Conservation (phyloP, 1,284 basidiomycete genomes). For the Xerocomus minutiporus region DNA sequence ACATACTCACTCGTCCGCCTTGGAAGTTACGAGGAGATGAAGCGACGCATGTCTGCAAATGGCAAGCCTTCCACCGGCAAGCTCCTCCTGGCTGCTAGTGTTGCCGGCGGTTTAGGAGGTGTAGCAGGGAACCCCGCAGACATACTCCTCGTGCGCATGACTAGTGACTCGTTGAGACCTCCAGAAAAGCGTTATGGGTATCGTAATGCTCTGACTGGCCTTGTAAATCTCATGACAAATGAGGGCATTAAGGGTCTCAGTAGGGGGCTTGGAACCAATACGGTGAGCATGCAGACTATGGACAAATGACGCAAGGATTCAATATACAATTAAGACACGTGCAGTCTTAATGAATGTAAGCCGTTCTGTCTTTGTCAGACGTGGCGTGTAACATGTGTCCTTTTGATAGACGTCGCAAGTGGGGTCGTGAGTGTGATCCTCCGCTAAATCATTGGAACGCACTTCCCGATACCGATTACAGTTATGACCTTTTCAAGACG, state of each 20-base stretch:
- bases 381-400: conserved; percentile 9
- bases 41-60: conserved; percentile 47
- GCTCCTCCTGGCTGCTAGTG: conserved; percentile 60
- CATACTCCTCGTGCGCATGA: conserved; percentile 83
- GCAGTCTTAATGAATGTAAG: conserved; percentile 84
- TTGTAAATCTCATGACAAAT: conserved; percentile 57
- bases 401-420: conserved; percentile 69
- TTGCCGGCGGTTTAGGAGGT: conserved; percentile 77
- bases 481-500: conserved; percentile 86
- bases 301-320: background rate
- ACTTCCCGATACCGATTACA: conserved; percentile 29
- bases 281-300: conserved; percentile 41
- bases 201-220: conserved; percentile 68
- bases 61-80: conserved; percentile 48
- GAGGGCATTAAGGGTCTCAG: conserved; percentile 71
- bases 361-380: background rate
- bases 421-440: conserved; percentile 65
- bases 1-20: conserved; percentile 86
- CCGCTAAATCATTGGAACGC: conserved; percentile 1
- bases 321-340: conserved; percentile 44
- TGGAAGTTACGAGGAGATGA: conserved; percentile 80
- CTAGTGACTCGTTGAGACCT: conserved; percentile 74
- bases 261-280: conserved; percentile 79
- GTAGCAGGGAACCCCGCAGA: conserved; percentile 76
- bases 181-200: conserved; percentile 74